A percentile compares a stretch with the other conserved stretches of the same genome.
Evolutionary conservation across 2,329 filamentous ascomycete species (phyloP).

Genomic region (Camptophora hylomeconis): DNA sequence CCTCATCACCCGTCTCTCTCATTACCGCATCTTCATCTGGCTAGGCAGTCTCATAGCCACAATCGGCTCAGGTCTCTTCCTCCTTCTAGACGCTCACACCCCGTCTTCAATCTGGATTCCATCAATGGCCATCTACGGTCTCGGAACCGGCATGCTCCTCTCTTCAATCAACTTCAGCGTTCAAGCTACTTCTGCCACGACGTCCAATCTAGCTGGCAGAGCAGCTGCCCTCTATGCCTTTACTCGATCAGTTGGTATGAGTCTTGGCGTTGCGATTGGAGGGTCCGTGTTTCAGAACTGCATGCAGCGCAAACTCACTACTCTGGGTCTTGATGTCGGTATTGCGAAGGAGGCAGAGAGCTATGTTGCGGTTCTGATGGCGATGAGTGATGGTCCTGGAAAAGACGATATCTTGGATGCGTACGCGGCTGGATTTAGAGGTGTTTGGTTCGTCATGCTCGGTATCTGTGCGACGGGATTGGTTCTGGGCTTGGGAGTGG

Average conservation of each 20-base stretch:
- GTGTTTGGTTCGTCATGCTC: constrained; percentile 7
- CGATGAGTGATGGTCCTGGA: not conserved
- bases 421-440: constrained; percentile 5
- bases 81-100: constrained; percentile 23
- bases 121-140: constrained; percentile 25
- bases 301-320: constrained; percentile 21
- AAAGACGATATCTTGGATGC: constrained; percentile 4
- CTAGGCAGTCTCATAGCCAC: constrained; percentile 28
- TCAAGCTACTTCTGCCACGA: constrained; percentile 26
- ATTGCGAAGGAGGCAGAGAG: constrained; percentile 10
- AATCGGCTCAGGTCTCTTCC: constrained; percentile 24
- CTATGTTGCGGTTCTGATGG: constrained; percentile 3
- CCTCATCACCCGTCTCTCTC: constrained; percentile 22
- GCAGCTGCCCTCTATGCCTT: constrained; percentile 27
- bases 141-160: constrained; percentile 31
- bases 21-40: constrained; percentile 30
- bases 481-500: constrained; percentile 5
- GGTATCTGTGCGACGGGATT: constrained; percentile 5
- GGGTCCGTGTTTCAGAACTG: constrained; percentile 30
- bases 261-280: constrained; percentile 29
- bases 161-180: constrained; percentile 28
- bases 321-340: constrained; percentile 5
- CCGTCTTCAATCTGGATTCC: constrained; percentile 24
- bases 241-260: constrained; percentile 31
- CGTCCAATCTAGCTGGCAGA: constrained; percentile 20